Conservation (phyloP, 2,329 filamentous ascomycete genomes). For the Calonectria leucothoes region DNA sequence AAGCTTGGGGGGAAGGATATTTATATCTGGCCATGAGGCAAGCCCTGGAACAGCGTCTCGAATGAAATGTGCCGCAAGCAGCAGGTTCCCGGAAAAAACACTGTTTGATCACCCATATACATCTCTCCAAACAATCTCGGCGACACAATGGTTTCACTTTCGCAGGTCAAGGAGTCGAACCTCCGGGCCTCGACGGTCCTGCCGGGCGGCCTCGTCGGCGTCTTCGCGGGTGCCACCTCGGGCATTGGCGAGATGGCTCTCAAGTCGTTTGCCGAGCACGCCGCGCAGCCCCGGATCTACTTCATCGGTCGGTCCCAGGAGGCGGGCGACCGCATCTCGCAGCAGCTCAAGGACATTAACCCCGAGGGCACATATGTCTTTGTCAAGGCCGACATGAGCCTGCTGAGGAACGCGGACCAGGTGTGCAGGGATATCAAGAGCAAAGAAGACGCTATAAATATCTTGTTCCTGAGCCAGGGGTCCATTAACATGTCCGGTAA, state of each 20-base stretch:
- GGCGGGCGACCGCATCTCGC: slow-evolving; percentile 51
- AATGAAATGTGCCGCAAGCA: no score
- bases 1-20: background rate
- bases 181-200: slow-evolving; percentile 14
- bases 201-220: slow-evolving; percentile 50
- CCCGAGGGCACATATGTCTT: slow-evolving; percentile 58
- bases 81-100: background rate
- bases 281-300: slow-evolving; percentile 59
- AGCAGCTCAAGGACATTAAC: slow-evolving; percentile 56
- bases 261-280: slow-evolving; percentile 56
- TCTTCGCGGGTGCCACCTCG: slow-evolving; percentile 66
- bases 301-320: slow-evolving; percentile 59
- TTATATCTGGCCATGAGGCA: background rate
- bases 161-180: slow-evolving; percentile 29
- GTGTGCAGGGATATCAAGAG: slow-evolving; percentile 57
- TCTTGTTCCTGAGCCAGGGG: slow-evolving; percentile 59
- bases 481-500: slow-evolving; percentile 40
- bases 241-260: slow-evolving; percentile 65
- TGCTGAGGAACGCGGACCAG: slow-evolving; percentile 62
- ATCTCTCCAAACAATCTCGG: background rate
- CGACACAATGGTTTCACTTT: slow-evolving; percentile 29
- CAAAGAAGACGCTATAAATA: slow-evolving; percentile 57
- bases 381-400: slow-evolving; percentile 60
- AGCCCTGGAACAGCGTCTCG: background rate
- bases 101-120: background rate